Evolutionary conservation across 1,284 basidiomycete species (phyloP), one percentile per base, ranked within the genome.

Genomic region (Wolfiporia cocos): DNA sequence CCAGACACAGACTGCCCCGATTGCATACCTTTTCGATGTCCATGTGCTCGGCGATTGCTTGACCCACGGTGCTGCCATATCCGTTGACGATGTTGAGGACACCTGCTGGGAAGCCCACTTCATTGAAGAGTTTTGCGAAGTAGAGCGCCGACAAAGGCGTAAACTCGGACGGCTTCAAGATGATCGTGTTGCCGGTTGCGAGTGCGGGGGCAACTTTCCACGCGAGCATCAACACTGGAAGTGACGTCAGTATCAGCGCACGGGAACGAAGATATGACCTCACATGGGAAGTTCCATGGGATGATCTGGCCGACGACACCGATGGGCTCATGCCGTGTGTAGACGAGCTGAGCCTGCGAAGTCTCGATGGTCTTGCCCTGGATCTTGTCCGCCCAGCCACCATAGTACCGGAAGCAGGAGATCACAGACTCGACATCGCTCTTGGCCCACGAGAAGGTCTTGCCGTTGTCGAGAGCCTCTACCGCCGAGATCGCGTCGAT

Each of bases 311-410:
- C 76, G 19, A 82, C 77, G 45, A 97, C 92, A 53, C 94, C 95
- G 54, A 96, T 85, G 14, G 95, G 93, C 66, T 98, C 94, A 62
- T 96, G 91, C 22, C 83, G 75, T 14, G 89, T 89, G 67, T 90
- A 93, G 3, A 71, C 74, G 44, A 92, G 68, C 64, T 88, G 91
- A 41, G 57, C 65, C 55, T 86, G 76, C 49, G 73, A 67, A 33
- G 83, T 86, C 77, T 87, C 83, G 56, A 92, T 83, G 41, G 76
- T 76, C 62, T 91, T 78, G 17, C 93, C 92, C 39, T 76, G 69
- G 53, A 92, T 75, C 74, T 95, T 96, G 73, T 96, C 92, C 2
- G 85, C 81, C 82, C 82, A 87, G 19, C 85, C 85, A 37, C 77
- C 78, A 49, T 78, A 87, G 59, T 87, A 86, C 50, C 86, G 78